Evolutionary conservation across 192 early-diverging fungal genomes (phyloP).

Genomic region (Jimgerdemannia flammicorona): DNA sequence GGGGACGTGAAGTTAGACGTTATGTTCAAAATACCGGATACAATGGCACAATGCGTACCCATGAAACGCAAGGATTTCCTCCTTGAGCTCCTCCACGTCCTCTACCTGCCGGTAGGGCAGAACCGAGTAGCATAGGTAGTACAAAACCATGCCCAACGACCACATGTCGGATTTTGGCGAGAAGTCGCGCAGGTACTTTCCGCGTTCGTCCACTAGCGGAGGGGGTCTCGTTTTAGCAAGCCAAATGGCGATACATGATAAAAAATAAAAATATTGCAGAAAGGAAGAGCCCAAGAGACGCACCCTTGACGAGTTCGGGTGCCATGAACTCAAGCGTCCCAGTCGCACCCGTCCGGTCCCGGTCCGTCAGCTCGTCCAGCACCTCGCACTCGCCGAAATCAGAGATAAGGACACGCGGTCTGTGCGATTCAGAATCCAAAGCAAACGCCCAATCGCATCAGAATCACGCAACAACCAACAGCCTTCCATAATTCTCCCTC

Average conservation of each 20-base stretch:
- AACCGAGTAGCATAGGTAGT: slow-evolving; percentile 83
- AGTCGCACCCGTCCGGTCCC: slow-evolving; percentile 85
- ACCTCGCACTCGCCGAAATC: slow-evolving; percentile 99
- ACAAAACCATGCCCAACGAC: slow-evolving; percentile 92
- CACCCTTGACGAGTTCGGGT: slow-evolving; percentile 57
- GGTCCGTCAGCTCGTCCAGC: slow-evolving; percentile 58
- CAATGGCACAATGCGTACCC: slow-evolving; percentile 20
- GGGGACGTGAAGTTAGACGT: background rate
- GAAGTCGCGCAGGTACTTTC: slow-evolving; percentile 73
- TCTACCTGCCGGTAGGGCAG: slow-evolving; percentile 85
- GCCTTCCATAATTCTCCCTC: background rate
- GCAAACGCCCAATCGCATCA: background rate
- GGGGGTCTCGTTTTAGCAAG: no score
- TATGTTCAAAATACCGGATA: background rate
- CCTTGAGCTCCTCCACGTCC: slow-evolving; percentile 80
- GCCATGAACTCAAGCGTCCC: slow-evolving; percentile 96
- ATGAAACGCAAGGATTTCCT: slow-evolving; percentile 73
- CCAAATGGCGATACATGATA: background rate
- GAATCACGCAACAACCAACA: slow-evolving; percentile 20
- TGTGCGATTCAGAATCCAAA: slow-evolving; percentile 1
- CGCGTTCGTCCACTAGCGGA: slow-evolving; percentile 45
- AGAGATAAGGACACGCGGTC: slow-evolving; percentile 82
- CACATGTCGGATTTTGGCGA: slow-evolving; percentile 91
- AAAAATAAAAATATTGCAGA: background rate
- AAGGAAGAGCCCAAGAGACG: background rate